Base-by-base conservation (phyloP, 2,329 filamentous ascomycete species). In the Claviceps sp. region DNA sequence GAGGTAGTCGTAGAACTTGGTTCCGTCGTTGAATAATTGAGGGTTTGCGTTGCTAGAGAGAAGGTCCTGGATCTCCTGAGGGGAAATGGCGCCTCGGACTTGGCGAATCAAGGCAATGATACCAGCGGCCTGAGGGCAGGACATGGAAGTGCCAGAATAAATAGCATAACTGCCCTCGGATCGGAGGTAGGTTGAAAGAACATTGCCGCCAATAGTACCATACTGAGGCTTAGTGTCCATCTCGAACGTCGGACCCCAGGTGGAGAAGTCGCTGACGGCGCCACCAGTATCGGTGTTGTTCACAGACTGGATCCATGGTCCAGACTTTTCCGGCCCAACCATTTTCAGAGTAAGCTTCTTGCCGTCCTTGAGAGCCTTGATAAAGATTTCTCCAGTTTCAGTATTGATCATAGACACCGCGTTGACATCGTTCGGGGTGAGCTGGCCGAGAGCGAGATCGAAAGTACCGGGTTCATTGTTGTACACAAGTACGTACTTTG, bases 221-320 rank as follows among this genome's bases (percentile, higher is more conserved):
- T 80, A 63, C 57, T 80, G 72, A 0, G 78, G 78, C 62, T 79
- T 80, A 47, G 76, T 63, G 46, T 75, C 71, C 56, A 78, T 68
- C 59, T 83, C 78, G 62, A 72, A 82, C 3, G 74, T 79, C 2
- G 80, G 80, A 8, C 80, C 80, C 80, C 79, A 84, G 6, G 73
- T 75, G 43, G 75, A 78, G 61, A 68, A 81, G 5, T 63, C 64
- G 58, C 73, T 79, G 39, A 76, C 60, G 47, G 71, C 75, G 6
- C 80, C 80, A 1, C 73, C 76, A 0, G 72, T 74, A 0, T 57
- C 49, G 1, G 51, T 55, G 41, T 56, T 56, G 22, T 51, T 47
- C 37, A 42, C 72, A 0, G 70, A 70, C 1, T 58, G 42, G 1
- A 65, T 30, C 26, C 26, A 30, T 30, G 26, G 26, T 30, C 26